phyloP scores from a whole-genome alignment of 2,329 filamentous ascomycete genomes.

The Grosmannia serpens region DNA sequence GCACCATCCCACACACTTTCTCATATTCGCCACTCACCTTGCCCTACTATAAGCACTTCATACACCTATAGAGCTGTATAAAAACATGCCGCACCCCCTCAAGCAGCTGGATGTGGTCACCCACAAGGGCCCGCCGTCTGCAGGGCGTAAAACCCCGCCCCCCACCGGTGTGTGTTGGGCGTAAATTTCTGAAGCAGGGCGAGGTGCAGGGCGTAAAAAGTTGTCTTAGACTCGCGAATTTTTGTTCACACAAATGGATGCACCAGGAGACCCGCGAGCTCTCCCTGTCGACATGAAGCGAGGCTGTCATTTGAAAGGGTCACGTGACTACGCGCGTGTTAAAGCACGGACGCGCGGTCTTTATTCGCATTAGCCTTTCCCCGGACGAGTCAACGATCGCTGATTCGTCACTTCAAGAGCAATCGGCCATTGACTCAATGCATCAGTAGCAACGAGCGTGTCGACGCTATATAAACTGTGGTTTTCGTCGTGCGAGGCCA shows the following conservation, averaged over 20 bases:
- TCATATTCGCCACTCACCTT: not conserved
- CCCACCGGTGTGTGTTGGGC: not conserved
- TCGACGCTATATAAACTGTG: not conserved
- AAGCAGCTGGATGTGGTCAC: not conserved
- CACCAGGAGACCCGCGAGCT: not conserved
- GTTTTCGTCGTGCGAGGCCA: not conserved
- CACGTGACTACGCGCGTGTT: not conserved
- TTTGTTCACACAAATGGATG: too few species aligned
- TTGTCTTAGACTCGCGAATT: too few species aligned
- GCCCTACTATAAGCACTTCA: not conserved
- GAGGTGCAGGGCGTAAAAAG: not conserved
- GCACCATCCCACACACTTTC: not conserved
- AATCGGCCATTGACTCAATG: not conserved
- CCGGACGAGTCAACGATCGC: not conserved
- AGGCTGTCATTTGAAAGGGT: not conserved
- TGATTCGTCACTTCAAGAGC: not conserved
- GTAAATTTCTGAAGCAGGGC: not conserved
- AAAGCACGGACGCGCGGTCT: not conserved
- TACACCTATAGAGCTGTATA: not conserved
- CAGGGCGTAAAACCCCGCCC: not conserved
- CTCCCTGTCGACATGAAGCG: not conserved
- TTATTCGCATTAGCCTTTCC: not conserved
- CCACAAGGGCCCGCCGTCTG: not conserved
- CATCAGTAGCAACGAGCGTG: not conserved
- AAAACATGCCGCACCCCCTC: not conserved